Evolutionary conservation across 2,329 filamentous ascomycete species (phyloP).

Genomic region (Phyllosticta paracitricarpa): DNA sequence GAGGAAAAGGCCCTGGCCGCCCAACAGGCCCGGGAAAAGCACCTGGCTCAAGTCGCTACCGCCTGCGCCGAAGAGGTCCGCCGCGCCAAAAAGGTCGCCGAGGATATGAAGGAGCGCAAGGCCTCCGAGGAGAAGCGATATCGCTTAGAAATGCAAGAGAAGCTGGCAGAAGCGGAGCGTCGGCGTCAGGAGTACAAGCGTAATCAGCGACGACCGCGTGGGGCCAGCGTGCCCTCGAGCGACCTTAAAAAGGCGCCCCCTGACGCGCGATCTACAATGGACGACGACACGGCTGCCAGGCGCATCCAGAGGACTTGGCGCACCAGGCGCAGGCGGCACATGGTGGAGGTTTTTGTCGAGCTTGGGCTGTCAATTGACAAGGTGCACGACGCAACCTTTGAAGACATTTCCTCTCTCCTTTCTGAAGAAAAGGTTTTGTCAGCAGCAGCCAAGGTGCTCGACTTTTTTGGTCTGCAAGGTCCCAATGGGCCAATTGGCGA

Average conservation of each 20-base stretch:
- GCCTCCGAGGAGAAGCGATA: slow-evolving; percentile 62
- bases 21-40: slow-evolving; percentile 67
- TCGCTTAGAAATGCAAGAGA: slow-evolving; percentile 67
- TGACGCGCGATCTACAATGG: slow-evolving; percentile 30
- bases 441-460: slow-evolving; percentile 56
- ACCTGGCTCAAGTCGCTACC: slow-evolving; percentile 71
- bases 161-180: slow-evolving; percentile 65
- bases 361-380: slow-evolving; percentile 61
- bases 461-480: slow-evolving; percentile 54
- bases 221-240: slow-evolving; percentile 43
- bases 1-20: slow-evolving; percentile 71
- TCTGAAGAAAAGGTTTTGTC: slow-evolving; percentile 56
- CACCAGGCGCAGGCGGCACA: slow-evolving; percentile 44
- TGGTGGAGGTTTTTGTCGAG: slow-evolving; percentile 55
- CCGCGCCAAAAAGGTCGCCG: slow-evolving; percentile 71
- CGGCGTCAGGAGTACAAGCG: slow-evolving; percentile 49
- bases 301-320: slow-evolving; percentile 66
- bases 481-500: slow-evolving; percentile 51
- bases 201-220: slow-evolving; percentile 48
- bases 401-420: slow-evolving; percentile 60
- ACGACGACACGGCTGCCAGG: slow-evolving; percentile 51
- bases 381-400: slow-evolving; percentile 61
- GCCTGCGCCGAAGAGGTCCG: slow-evolving; percentile 75
- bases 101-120: slow-evolving; percentile 70
- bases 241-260: slow-evolving; percentile 24